Evolutionary conservation across 768 basidiomycete species (phyloP), one percentile per base, ranked within the genome.

Genomic region (Gelatoporia subvermispora): DNA sequence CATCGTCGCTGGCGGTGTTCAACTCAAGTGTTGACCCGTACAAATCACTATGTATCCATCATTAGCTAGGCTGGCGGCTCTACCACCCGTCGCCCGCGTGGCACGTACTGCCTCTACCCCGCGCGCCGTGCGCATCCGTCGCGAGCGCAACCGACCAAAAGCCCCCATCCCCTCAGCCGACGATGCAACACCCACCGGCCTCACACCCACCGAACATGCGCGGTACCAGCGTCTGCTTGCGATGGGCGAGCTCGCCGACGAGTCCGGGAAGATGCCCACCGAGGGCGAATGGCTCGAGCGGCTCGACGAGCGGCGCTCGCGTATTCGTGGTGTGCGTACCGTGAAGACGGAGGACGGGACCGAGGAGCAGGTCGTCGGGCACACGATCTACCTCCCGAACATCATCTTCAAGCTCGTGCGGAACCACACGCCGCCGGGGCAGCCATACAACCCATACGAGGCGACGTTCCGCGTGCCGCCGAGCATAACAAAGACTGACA

Each of bases 391-490:
- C 70, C 84, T 97, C 34, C 93, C 93, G 35, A 95, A 97, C 66
- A 74, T 86, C 62, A 66, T 88, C 52, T 85, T 95, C 67, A 77
- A 79, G 48, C 75, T 97, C 48, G 82, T 94, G 38, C 82, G 89
- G 20, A 97, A 97, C 65, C 70, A 84, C 56, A 93, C 91, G 0
- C 82, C 77, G 0, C 66, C 69, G 2, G 88, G 85, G 0, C 71
- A 87, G 56, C 75, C 91, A 1, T 97, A 97, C 74, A 94, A 97
- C 53, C 93, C 93, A 1, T 93, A 86, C 72, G 86, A 93, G 65
- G 93, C 93, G 8, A 97, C 93, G 2, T 95, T 97, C 72, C 88
- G 91, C 47, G 76, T 95, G 35, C 87, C 92, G n/a, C 79, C 81
- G 53, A 85, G 82, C 37, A 75, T 94, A 67, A 96, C 93, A 37